Percentiles rank a stretch among this genome's conserved stretches.
phyloP scores from a whole-genome alignment of 2,329 filamentous ascomycete genomes.

The Geosmithia flava region DNA sequence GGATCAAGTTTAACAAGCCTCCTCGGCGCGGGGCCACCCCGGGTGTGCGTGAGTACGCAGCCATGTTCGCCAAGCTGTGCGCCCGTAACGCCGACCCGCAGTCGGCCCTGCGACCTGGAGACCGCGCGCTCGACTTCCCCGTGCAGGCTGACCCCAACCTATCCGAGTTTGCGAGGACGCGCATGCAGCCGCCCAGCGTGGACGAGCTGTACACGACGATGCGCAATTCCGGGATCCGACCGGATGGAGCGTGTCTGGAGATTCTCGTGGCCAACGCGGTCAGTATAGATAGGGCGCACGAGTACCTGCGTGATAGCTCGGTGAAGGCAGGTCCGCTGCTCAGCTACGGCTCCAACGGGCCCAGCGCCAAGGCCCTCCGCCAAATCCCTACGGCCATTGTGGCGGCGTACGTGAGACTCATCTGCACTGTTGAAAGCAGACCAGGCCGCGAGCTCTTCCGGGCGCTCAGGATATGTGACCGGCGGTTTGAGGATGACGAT shows the following conservation, averaged over 20 bases:
- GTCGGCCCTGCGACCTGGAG: constrained; percentile 38
- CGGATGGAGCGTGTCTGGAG: constrained; percentile 35
- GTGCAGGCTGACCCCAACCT: constrained; percentile 30
- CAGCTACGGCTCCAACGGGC: constrained; percentile 4
- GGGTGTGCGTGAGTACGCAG: constrained; percentile 34
- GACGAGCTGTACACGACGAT: constrained; percentile 48
- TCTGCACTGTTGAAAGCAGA: neutral
- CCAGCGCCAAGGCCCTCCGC: constrained; percentile 11
- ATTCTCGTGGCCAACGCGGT: constrained; percentile 42
- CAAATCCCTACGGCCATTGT: constrained; percentile 23
- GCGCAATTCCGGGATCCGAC: constrained; percentile 31
- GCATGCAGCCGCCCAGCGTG: constrained; percentile 47
- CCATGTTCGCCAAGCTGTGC: constrained; percentile 48
- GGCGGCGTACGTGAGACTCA: constrained; percentile 31
- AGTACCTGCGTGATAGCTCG: constrained; percentile 34
- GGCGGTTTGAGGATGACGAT: neutral
- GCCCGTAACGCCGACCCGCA: constrained; percentile 14
- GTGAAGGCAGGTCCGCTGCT: neutral
- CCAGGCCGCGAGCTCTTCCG: constrained; percentile 12
- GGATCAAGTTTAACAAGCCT: constrained; percentile 33
- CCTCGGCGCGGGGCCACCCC: constrained; percentile 20
- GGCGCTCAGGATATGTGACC: constrained; percentile 13
- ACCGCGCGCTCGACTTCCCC: constrained; percentile 37
- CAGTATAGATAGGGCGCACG: constrained; percentile 30
- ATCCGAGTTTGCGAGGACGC: constrained; percentile 52